These are phyloP conservation scores for Moesziomyces parantarcticus DNA, from an alignment of 1,284 basidiomycete species.

Conservation along the genomic window DNA sequence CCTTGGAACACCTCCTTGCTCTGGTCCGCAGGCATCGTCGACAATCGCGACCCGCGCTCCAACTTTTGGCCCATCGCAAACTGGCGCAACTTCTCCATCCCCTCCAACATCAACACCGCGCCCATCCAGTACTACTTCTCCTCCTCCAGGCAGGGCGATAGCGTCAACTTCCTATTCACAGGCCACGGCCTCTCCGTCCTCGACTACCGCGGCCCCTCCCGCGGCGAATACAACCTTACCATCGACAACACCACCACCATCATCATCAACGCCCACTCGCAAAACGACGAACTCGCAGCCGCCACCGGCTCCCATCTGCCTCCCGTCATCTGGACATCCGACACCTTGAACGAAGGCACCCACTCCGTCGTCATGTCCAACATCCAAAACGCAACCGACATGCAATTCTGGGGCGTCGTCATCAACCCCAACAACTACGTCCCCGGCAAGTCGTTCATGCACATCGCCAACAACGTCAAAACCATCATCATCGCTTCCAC, in stretches of 20 bases:
- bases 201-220: constrained; percentile 25
- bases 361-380: constrained; percentile 42
- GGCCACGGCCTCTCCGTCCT: constrained; percentile 40
- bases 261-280: constrained; percentile 34
- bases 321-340: constrained; percentile 36
- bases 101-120: constrained; percentile 24
- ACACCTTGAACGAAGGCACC: constrained; percentile 23
- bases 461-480: constrained; percentile 17
- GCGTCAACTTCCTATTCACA: constrained; percentile 33
- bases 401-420: constrained; percentile 44
- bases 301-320: constrained; percentile 19
- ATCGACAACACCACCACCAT: constrained; percentile 23
- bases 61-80: constrained; percentile 26
- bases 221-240: constrained; percentile 37
- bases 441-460: constrained; percentile 29
- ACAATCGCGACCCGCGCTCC: constrained; percentile 36
- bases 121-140: constrained; percentile 41
- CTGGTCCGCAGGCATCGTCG: constrained; percentile 34
- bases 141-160: constrained; percentile 17
- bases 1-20: constrained; percentile 44
- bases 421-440: constrained; percentile 45
- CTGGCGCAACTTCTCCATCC: constrained; percentile 23
- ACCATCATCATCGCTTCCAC: constrained; percentile 38
- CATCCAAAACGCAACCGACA: constrained; percentile 23
- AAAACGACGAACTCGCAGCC: constrained; percentile 17